Evolutionary conservation across 257 asterid genomes (phyloP).

Genomic region (Avicennia marina): DNA sequence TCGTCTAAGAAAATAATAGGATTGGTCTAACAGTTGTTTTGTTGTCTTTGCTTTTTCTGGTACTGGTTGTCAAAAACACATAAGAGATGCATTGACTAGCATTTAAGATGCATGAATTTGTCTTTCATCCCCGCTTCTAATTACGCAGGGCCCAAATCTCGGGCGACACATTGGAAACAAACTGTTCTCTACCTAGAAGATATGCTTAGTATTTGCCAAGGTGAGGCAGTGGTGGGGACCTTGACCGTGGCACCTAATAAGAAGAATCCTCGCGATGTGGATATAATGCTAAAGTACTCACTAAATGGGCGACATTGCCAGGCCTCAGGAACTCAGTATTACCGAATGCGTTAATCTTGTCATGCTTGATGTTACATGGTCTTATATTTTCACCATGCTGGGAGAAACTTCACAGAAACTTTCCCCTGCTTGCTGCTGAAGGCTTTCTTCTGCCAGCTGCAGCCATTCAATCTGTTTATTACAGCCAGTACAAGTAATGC

Average conservation of each 20-base stretch:
- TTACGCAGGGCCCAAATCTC: conserved; percentile 75
- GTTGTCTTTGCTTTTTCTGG: too few species aligned
- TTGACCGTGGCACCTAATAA: conserved; percentile 78
- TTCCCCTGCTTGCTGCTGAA: too few species aligned
- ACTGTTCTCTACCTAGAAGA: conserved; percentile 93
- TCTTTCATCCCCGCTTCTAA: neutral
- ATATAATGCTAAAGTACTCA: conserved; percentile 70
- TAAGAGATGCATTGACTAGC: too few species aligned
- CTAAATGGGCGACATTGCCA: conserved; percentile 59
- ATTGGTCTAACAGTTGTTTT: too few species aligned
- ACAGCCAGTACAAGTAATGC: too few species aligned
- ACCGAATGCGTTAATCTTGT: conserved; percentile 56
- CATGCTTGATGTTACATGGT: neutral
- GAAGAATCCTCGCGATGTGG: conserved; percentile 96
- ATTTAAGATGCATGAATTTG: too few species aligned
- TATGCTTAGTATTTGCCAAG: conserved; percentile 72
- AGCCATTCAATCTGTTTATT: too few species aligned
- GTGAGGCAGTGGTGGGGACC: conserved; percentile 68
- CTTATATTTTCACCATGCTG: neutral
- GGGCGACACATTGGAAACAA: conserved; percentile 95
- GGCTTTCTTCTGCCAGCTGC: too few species aligned
- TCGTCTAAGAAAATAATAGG: too few species aligned
- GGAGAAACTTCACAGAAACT: too few species aligned
- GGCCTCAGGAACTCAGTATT: conserved; percentile 59
- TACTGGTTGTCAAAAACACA: too few species aligned